Evolutionary conservation across 2,329 filamentous ascomycete genomes (phyloP), one percentile per base, ranked within the genome.

Genomic region (Microdochium paspali): DNA sequence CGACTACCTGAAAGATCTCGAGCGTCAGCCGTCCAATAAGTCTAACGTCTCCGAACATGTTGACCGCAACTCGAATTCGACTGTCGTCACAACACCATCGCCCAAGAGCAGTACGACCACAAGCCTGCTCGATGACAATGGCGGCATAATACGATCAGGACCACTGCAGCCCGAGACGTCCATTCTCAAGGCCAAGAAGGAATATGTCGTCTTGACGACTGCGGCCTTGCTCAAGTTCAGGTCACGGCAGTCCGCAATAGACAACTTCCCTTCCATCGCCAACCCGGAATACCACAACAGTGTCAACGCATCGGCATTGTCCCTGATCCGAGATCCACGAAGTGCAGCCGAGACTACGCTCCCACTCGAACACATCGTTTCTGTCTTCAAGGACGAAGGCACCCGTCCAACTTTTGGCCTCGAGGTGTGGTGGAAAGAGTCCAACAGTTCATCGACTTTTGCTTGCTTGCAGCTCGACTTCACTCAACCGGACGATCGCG

Each of bases 371-470:
- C 69, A 67, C 31, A 66, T 80, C 23, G 71, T 80, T 31, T 72
- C 76, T 2, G 69, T 70, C 2, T 79, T 77, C 51, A 69, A 68
- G 25, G 71, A 75, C 25, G 75, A 79, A 54, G 69, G 68, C 40
- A 67, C 68, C 1, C 66, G 70, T 44, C 68, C 73, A 12, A 68
- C 71, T 6, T 76, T 74, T 42, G 73, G 73, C 5, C 59, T 80
- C 45, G 76, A 80, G 54, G 65, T 79, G 2, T 80, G 76, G 75
- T 80, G 76, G 76, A 71, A 68, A 49, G 69, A 69, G 13, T 58
- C 62, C 15, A 63, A 67, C 48, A 67, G 70, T 2, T 63, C 66
- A 12, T 61, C 74, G 35, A 62, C 67, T 13, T 78, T 74, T 51
- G 64, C 64, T 49, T 73, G 70, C 49, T 61, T 71, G 2, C 69